These are phyloP conservation scores for Coemansia sp. DNA, from an alignment of 192 early-diverging fungal genomes.

Conservation along the genomic window DNA sequence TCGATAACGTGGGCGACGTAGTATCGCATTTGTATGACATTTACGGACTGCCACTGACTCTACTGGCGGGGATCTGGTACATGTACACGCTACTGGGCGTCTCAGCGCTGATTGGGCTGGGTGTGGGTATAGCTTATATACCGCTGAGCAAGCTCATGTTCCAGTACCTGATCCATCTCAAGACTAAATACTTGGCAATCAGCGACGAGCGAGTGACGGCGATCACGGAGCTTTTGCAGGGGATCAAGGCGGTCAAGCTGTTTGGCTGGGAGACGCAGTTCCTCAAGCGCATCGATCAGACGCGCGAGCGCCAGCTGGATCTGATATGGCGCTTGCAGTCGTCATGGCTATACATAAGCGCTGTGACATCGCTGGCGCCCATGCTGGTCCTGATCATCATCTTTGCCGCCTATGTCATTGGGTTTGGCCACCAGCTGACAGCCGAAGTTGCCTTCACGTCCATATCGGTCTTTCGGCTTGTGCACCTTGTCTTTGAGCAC, in stretches of 20 bases:
- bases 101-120: slow-evolving; percentile 75
- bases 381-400: slow-evolving; percentile 59
- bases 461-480: slow-evolving; percentile 65
- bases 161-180: slow-evolving; percentile 50
- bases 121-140: slow-evolving; percentile 57
- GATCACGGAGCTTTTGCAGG: slow-evolving; percentile 82
- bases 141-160: slow-evolving; percentile 55
- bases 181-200: slow-evolving; percentile 52
- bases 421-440: slow-evolving; percentile 55
- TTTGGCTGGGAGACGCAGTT: slow-evolving; percentile 83
- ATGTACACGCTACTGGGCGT: slow-evolving; percentile 75
- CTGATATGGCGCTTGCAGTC: slow-evolving; percentile 50
- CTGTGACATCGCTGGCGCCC: slow-evolving; percentile 47
- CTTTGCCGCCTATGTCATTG: slow-evolving; percentile 51
- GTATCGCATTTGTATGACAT: slow-evolving; percentile 55
- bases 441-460: slow-evolving; percentile 67
- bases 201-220: slow-evolving; percentile 74
- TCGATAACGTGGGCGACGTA: slow-evolving; percentile 58
- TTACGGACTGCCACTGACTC: slow-evolving; percentile 61
- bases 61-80: slow-evolving; percentile 60
- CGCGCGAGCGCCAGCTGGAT: slow-evolving; percentile 60
- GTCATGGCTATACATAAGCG: slow-evolving; percentile 53
- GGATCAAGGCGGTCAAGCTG: slow-evolving; percentile 91
- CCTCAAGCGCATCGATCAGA: slow-evolving; percentile 56
- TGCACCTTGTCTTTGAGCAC: slow-evolving; percentile 59